Evolutionary conservation across 331 rosid genomes (phyloP), one percentile per base, ranked within the genome.

Genomic region (Erythrophleum ivorense): DNA sequence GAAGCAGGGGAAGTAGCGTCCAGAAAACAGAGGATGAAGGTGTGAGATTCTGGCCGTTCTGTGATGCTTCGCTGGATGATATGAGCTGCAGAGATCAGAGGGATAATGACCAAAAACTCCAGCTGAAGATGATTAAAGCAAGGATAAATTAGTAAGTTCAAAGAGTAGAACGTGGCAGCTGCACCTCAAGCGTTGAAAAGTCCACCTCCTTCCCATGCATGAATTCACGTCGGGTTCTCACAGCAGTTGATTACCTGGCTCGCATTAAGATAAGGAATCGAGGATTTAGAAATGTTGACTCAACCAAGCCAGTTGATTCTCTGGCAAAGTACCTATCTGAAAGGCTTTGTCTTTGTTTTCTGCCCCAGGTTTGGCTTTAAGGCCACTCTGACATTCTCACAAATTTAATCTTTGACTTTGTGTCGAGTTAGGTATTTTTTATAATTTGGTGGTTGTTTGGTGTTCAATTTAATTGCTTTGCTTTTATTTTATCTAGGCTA

Each of bases 201-300:
- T n/a, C n/a, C n/a, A n/a, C n/a, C n/a, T n/a, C n/a, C n/a, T n/a
- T n/a, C n/a, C n/a, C n/a, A n/a, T n/a, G n/a, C n/a, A n/a, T n/a
- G n/a, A n/a, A n/a, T n/a, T n/a, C n/a, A n/a, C n/a, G n/a, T n/a
- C n/a, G n/a, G n/a, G n/a, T n/a, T n/a, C n/a, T n/a, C n/a, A n/a
- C n/a, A n/a, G 90, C 94, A 38, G 89, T 84, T 76, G 97, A 94
- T 83, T 93, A 91, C 84, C 90, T 93, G 14, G 94, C 98, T 68
- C 86, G 97, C 77, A 87, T 90, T 76, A 95, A 95, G 91, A 89
- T 93, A 81, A 88, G 83, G 87, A 16, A 52, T 40, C 73, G 76
- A 4, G 33, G 77, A 46, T 80, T 3, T 68, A 80, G 55, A 72
- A 80, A 64, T 21, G 54, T 78, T 4, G 88, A 86, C 66, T 75